Percentiles rank a stretch among this genome's conserved stretches.
These are phyloP conservation scores for Geosmithia morbida DNA, from an alignment of 2,329 filamentous ascomycete species.

Conservation along the genomic window DNA sequence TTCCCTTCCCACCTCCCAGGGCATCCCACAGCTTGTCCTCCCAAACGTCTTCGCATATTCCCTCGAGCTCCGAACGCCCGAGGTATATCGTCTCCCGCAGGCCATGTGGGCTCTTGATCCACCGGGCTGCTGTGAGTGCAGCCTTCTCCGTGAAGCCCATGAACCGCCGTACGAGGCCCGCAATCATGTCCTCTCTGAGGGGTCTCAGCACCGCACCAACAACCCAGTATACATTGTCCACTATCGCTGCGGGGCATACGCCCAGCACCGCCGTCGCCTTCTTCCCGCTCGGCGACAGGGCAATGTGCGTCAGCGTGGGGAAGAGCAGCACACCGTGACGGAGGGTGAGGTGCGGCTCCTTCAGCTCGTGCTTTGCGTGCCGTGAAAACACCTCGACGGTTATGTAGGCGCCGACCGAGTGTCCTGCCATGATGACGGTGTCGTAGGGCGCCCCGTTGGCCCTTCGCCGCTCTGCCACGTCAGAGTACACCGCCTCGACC, in stretches of 20 bases:
- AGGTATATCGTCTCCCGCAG: conserved; percentile 45
- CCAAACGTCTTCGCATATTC: conserved; percentile 45
- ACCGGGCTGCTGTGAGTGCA: conserved; percentile 33
- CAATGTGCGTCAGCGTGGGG: conserved; percentile 61
- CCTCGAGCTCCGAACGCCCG: conserved; percentile 44
- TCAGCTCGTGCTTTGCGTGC: conserved; percentile 23
- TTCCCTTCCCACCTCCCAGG: conserved; percentile 11
- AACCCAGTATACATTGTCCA: conserved; percentile 15
- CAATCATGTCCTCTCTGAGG: conserved; percentile 22
- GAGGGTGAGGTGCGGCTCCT: conserved; percentile 24
- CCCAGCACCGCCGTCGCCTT: conserved; percentile 11
- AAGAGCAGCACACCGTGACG: conserved; percentile 51
- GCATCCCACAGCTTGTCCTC: conserved; percentile 38
- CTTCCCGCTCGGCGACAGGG: conserved; percentile 43
- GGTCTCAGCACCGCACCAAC: conserved; percentile 25
- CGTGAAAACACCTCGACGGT: conserved; percentile 51
- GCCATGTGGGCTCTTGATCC: conserved; percentile 40
- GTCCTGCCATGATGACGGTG: conserved; percentile 53
- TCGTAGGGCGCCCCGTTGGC: conserved; percentile 24
- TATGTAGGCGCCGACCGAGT: conserved; percentile 64
- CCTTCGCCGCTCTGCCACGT: conserved; percentile 12
- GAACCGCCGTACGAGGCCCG: conserved; percentile 24
- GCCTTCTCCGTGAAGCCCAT: conserved; percentile 33
- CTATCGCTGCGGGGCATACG: not conserved
- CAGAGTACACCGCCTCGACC: conserved; percentile 27